Evolutionary conservation across 225 moss, liverwort and hornwort genomes (phyloP).

Genomic region (Rhytidiadelphus loreus): DNA sequence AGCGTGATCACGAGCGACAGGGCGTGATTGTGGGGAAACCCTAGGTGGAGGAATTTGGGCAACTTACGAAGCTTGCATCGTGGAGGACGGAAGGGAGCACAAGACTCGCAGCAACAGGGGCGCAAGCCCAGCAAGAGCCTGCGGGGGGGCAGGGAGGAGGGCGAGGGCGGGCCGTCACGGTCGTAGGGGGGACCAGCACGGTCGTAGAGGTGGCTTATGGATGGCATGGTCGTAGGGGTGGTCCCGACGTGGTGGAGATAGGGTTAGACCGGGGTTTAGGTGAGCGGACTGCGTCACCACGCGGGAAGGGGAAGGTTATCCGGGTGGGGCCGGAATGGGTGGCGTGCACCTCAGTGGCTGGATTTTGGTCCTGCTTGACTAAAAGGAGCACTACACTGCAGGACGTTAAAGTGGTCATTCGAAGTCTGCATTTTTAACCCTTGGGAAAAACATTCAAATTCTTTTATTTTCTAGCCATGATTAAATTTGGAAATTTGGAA

Average conservation of each 20-base stretch:
- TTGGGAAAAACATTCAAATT: background rate
- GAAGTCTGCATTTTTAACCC: background rate
- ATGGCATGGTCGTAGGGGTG: background rate
- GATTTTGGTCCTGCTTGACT: background rate
- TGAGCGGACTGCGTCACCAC: background rate
- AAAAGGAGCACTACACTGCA: no score
- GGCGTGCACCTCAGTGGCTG: background rate
- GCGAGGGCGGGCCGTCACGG: background rate
- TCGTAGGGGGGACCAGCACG: background rate
- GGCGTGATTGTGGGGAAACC: background rate
- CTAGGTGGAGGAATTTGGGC: background rate
- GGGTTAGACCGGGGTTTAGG: background rate
- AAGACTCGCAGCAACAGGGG: background rate
- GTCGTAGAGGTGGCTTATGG: background rate
- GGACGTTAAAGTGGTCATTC: background rate
- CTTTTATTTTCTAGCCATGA: background rate
- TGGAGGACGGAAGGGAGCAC: background rate
- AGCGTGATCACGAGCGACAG: background rate
- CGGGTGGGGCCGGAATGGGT: background rate
- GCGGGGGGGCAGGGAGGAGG: background rate
- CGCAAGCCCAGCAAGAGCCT: background rate
- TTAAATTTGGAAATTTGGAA: background rate
- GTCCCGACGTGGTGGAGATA: background rate
- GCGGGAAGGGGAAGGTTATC: slow-evolving; percentile 3
- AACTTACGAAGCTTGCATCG: background rate